Conservation (phyloP, 177 flowering plant species). For the Tripterygium wilfordii region DNA sequence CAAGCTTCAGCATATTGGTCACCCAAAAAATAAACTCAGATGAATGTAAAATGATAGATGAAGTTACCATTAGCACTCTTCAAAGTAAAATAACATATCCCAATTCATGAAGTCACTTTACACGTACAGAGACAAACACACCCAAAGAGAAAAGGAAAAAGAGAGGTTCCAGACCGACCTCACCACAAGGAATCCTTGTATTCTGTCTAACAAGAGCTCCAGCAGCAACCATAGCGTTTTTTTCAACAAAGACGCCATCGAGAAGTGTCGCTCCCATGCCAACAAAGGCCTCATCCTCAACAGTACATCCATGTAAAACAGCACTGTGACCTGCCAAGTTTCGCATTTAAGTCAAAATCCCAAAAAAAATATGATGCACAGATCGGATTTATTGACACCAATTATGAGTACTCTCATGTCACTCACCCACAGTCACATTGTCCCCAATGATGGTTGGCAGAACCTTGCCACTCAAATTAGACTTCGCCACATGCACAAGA, state of each 20-base stretch:
- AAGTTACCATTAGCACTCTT: no score
- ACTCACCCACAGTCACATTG: slow-evolving; percentile 91
- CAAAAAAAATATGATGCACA: not conserved
- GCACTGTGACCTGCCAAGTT: slow-evolving; percentile 79
- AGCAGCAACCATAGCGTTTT: slow-evolving; percentile 90
- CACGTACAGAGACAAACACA: no score
- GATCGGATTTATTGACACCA: not conserved
- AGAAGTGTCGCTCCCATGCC: slow-evolving; percentile 93
- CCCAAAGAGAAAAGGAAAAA: not conserved
- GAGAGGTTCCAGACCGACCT: slow-evolving; percentile 35
- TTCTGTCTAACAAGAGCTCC: slow-evolving; percentile 95
- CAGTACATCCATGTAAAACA: slow-evolving; percentile 86
- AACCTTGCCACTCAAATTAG: slow-evolving; percentile 87
- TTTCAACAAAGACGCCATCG: slow-evolving; percentile 84
- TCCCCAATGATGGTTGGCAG: slow-evolving; percentile 83
- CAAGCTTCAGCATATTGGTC: no score
- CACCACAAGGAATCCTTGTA: slow-evolving; percentile 76
- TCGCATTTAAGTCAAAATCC: slow-evolving; percentile 12
- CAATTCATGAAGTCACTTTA: no score
- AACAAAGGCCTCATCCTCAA: slow-evolving; percentile 87
- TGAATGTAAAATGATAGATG: no score
- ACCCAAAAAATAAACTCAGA: no score
- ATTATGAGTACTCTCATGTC: not conserved
- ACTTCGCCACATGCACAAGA: slow-evolving; percentile 92
- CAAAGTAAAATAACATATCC: no score